These are phyloP conservation scores for Elasticomyces elasticus DNA, from an alignment of 495 filamentous ascomycete species.

Conservation along the genomic window DNA sequence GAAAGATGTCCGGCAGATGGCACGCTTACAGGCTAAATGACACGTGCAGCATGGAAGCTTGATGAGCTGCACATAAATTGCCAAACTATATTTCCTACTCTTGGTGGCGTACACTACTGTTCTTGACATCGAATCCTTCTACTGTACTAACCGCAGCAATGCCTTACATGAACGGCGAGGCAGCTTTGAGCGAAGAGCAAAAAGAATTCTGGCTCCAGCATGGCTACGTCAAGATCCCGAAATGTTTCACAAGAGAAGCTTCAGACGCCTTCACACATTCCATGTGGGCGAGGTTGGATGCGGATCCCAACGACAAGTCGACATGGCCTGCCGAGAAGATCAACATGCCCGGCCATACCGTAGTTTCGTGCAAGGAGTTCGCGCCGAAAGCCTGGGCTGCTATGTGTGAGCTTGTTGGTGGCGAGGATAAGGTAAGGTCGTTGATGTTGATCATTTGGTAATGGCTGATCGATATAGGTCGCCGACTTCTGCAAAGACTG, in stretches of 20 bases:
- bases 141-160: background rate
- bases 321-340: conserved; percentile 15
- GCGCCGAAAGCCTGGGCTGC: conserved; percentile 10
- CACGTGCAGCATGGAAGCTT: background rate
- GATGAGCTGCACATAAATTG: too few relatives aligned
- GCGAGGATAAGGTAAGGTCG: conserved; percentile 9
- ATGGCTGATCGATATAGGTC: background rate
- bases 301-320: conserved; percentile 12
- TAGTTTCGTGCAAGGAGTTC: conserved; percentile 8
- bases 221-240: conserved; percentile 8
- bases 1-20: background rate
- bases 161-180: conserved; percentile 6
- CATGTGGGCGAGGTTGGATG: conserved; percentile 4
- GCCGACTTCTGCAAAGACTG: conserved; percentile 1
- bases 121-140: too few relatives aligned
- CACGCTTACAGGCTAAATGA: background rate
- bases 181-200: conserved; percentile 8
- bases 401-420: conserved; percentile 9
- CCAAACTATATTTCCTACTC: too few relatives aligned
- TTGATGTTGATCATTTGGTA: background rate
- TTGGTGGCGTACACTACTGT: too few relatives aligned
- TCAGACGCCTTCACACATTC: conserved; percentile 8
- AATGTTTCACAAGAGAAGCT: conserved; percentile 10
- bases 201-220: conserved; percentile 12
- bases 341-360: conserved; percentile 8